Conservation (phyloP, 2,329 filamentous ascomycete species). For the Aspergillus spinulosporus region DNA sequence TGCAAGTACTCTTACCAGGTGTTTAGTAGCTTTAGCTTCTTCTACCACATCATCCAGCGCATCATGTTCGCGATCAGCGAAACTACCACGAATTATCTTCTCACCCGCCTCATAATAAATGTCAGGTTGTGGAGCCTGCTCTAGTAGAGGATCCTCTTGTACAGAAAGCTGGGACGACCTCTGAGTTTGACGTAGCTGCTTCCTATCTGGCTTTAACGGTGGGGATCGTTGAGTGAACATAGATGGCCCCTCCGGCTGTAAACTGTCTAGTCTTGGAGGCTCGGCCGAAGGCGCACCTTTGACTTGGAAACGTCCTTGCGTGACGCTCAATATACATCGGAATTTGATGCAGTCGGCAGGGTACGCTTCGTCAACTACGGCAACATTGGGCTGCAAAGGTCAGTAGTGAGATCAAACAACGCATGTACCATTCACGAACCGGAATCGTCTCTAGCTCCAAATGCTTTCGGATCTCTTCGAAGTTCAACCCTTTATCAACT, state of each 20-base stretch:
- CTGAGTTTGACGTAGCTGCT: slow-evolving; percentile 16
- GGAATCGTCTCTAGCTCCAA: slow-evolving; percentile 53
- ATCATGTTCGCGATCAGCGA: slow-evolving; percentile 43
- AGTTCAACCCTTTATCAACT: slow-evolving; percentile 68
- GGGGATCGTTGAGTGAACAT: slow-evolving; percentile 19
- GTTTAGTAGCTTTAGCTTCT: slow-evolving; percentile 59
- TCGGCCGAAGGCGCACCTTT: slow-evolving; percentile 21
- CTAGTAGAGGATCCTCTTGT: background rate
- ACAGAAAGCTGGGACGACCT: slow-evolving; percentile 20
- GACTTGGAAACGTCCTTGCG: slow-evolving; percentile 53
- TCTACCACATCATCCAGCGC: slow-evolving; percentile 66
- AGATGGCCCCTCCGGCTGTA: background rate
- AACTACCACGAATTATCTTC: slow-evolving; percentile 8
- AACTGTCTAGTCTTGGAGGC: slow-evolving; percentile 15
- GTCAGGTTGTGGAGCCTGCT: background rate
- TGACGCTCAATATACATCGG: slow-evolving; percentile 58
- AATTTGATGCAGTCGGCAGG: slow-evolving; percentile 67
- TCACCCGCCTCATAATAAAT: slow-evolving; percentile 2
- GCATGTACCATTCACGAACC: slow-evolving; percentile 35
- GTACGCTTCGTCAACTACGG: slow-evolving; percentile 69
- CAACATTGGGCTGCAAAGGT: slow-evolving; percentile 30
- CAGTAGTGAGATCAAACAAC: slow-evolving; percentile 13
- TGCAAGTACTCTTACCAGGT: slow-evolving; percentile 48
- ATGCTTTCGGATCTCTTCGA: slow-evolving; percentile 61
- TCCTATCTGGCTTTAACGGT: slow-evolving; percentile 32